These are phyloP conservation scores for Scenedesmus sp. DNA, from an alignment of 163 green algal genomes.

Conservation along the genomic window DNA sequence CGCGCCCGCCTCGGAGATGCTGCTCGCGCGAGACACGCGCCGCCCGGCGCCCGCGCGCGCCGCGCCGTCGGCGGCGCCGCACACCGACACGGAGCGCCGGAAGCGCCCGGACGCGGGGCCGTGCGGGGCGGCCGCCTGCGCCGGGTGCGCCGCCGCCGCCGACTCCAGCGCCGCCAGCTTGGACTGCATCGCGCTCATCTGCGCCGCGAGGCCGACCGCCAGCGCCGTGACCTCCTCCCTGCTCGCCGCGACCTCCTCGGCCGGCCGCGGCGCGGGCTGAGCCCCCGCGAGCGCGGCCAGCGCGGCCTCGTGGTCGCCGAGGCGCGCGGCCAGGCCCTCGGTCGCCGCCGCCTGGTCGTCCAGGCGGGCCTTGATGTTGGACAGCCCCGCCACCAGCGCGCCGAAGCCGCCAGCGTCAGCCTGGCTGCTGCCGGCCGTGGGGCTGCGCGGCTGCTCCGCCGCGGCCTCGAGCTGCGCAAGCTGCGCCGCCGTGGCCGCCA, in stretches of 20 bases:
- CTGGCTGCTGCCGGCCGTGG: not conserved
- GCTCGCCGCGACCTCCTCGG: too few relatives aligned
- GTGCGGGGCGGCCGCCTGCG: too few relatives aligned
- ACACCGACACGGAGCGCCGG: too few relatives aligned
- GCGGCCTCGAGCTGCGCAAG: not conserved
- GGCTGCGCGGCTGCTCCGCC: not conserved
- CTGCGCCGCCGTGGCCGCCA: not conserved
- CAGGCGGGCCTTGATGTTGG: constrained; percentile 31
- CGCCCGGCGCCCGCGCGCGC: not conserved
- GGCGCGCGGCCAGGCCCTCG: not conserved
- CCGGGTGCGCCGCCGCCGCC: too few relatives aligned
- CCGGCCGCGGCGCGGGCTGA: too few relatives aligned
- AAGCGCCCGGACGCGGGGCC: not conserved
- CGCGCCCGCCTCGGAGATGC: constrained; percentile 13
- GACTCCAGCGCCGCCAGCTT: constrained; percentile 4
- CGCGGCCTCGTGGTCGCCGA: constrained; percentile 12
- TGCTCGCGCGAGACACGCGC: constrained; percentile 8
- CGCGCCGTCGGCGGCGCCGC: too few relatives aligned
- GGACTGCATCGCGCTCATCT: too few relatives aligned
- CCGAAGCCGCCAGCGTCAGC: constrained; percentile 15
- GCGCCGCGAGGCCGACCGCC: too few relatives aligned
- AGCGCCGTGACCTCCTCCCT: too few relatives aligned
- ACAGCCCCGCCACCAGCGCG: constrained; percentile 23
- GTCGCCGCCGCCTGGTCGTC: constrained; percentile 16
- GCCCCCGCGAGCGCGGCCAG: not conserved